Evolutionary conservation across 331 rosid species (phyloP).

Genomic region (Prunus yedoensis): DNA sequence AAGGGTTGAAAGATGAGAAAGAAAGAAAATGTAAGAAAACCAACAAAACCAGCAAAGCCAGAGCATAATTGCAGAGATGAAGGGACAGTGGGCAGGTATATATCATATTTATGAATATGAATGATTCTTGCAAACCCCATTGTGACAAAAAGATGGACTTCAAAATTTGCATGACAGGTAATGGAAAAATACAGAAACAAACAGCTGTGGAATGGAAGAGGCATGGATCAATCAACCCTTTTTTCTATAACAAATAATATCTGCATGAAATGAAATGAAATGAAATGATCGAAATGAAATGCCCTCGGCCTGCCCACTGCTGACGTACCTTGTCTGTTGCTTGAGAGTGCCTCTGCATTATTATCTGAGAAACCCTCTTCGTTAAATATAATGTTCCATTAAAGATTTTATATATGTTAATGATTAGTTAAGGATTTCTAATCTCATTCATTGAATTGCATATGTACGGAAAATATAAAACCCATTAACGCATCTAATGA

Average conservation of each 20-base stretch:
- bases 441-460: too few species aligned
- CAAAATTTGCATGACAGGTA: not conserved
- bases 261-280: constrained; percentile 8
- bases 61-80: constrained; percentile 15
- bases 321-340: not conserved
- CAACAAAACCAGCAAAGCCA: not conserved
- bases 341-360: not conserved
- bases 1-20: not conserved
- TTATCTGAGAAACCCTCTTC: not conserved
- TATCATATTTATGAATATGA: not conserved
- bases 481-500: too few species aligned
- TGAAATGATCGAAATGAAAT: constrained; percentile 6
- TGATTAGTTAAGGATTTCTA: too few species aligned
- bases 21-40: constrained; percentile 11
- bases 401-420: too few species aligned
- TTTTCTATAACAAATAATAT: constrained; percentile 3
- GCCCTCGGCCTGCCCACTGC: not conserved
- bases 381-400: too few species aligned
- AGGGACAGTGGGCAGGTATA: not conserved
- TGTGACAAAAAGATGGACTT: not conserved
- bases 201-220: constrained; percentile 1
- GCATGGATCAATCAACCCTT: constrained; percentile 30
- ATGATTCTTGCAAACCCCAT: constrained; percentile 8
- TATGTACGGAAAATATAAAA: too few species aligned
- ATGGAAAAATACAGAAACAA: not conserved